Base-by-base conservation (phyloP, 257 asterid genomes). In the Solanum sejunctum region DNA sequence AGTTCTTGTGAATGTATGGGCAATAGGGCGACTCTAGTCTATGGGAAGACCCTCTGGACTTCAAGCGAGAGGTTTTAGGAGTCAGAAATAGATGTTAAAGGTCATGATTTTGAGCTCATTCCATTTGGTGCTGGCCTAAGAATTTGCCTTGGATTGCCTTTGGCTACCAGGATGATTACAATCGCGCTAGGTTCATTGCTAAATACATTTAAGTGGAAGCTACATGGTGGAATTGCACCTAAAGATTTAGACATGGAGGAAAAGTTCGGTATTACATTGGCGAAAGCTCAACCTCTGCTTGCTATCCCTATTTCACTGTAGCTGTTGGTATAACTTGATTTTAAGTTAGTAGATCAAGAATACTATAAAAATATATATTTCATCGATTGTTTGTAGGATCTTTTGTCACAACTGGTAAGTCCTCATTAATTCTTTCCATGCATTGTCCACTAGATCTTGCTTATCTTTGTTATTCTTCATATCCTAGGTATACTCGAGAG, bases 61-160 rank as follows among this genome's bases (percentile, higher is more conserved):
- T 66, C 7, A 66, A 66, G 45, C n/a, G 73, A 66, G 43, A 3
- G 45, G 17, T 28, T 28, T 66, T 15, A 45, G 73, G 72, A 64
- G 10, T 64, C 45, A 64, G 39, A 64, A 26, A 64, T 64, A 12
- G 41, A 12, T 13, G 2, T 64, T 61, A n/a, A 36, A 64, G 72
- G 72, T 13, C 45, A 6, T 20, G 43, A 26, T 64, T 89, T 87
- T 41, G 90, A 89, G 80, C 85, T 89, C 36, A 79, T 87, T 54
- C 90, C 90, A 0, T 85, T 89, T 21, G 91, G 90, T 12, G 88
- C 91, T 17, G 91, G 89, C 11, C 20, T 87, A 17, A 87, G 90
- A 84, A 89, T 87, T 2, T 89, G 90, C 78, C 90, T 88, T 0
- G 86, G 88, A 10, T 64, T 87, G 71, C 90, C 90, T 7, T 52